Evolutionary conservation across 139 green algal species (phyloP).

Genomic region (Pleodorina starrii): DNA sequence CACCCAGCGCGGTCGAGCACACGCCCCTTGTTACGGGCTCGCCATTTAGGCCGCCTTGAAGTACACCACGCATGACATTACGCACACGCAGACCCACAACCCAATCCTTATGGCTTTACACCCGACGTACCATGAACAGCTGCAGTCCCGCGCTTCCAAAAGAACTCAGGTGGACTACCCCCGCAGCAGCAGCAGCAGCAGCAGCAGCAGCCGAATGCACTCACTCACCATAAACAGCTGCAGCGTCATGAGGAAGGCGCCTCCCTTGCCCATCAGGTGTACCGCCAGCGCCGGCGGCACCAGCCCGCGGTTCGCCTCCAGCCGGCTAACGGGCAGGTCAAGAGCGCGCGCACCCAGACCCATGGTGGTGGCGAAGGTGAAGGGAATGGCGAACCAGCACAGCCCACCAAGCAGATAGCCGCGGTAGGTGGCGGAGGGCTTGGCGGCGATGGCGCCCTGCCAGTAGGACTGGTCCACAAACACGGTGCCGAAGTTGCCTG

Average conservation of each 20-base stretch:
- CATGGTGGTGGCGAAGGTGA: conserved; percentile 93
- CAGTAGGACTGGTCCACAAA: conserved; percentile 93
- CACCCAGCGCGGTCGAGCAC: too few relatives aligned
- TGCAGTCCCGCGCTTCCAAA: too few relatives aligned
- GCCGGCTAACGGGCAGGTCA: conserved; percentile 86
- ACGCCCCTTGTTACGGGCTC: too few relatives aligned
- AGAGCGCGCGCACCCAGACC: conserved; percentile 89
- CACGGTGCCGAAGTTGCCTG: conserved; percentile 93
- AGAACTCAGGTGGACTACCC: too few relatives aligned
- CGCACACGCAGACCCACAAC: too few relatives aligned
- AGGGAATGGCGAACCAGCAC: conserved; percentile 96
- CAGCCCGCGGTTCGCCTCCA: conserved; percentile 81
- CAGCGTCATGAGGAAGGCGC: conserved; percentile 86
- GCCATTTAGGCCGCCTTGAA: too few relatives aligned
- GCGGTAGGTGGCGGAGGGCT: conserved; percentile 82
- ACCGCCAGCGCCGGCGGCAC: conserved; percentile 88
- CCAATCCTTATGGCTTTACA: too few relatives aligned
- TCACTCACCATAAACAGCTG: conserved; percentile 78
- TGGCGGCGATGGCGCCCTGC: conserved; percentile 93
- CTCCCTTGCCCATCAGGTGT: conserved; percentile 87
- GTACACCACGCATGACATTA: too few relatives aligned
- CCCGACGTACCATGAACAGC: too few relatives aligned
- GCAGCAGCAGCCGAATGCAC: too few relatives aligned
- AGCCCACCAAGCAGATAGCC: conserved; percentile 88
- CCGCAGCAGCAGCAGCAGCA: too few relatives aligned